phyloP scores from a whole-genome alignment of 768 basidiomycete genomes.

The Kwoniella bestiolae region DNA sequence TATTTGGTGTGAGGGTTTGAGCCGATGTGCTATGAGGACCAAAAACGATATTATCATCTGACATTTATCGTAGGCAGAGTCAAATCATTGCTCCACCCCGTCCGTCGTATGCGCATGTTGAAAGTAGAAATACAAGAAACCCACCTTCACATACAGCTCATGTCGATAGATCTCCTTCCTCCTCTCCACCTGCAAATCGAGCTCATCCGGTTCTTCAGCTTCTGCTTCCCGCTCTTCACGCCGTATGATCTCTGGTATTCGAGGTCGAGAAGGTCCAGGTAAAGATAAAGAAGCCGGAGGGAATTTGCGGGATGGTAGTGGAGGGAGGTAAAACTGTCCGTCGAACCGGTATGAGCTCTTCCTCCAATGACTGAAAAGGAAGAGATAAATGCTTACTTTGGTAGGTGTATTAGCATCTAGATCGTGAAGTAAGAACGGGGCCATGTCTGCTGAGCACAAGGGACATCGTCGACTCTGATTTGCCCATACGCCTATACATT shows the following conservation, averaged over 20 bases:
- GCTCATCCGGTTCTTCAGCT: conserved; percentile 66
- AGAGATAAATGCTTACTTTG: conserved; percentile 40
- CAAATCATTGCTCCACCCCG: too few relatives aligned
- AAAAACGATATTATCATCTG: too few relatives aligned
- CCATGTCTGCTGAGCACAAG: conserved; percentile 49
- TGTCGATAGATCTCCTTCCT: conserved; percentile 81
- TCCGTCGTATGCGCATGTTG: too few relatives aligned
- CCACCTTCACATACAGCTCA: conserved; percentile 80
- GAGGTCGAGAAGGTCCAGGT: conserved; percentile 31
- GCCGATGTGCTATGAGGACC: conserved; percentile 89
- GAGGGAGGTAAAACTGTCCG: conserved; percentile 69
- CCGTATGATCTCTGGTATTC: conserved; percentile 24
- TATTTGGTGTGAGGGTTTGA: conserved; percentile 84
- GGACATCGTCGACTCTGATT: conserved; percentile 55
- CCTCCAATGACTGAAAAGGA: neutral
- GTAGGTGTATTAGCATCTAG: conserved; percentile 44
- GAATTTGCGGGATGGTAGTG: conserved; percentile 58
- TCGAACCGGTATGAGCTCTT: neutral
- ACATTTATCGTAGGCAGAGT: too few relatives aligned
- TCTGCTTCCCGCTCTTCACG: conserved; percentile 59
- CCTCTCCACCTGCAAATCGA: conserved; percentile 73
- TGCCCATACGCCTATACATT: conserved; percentile 84
- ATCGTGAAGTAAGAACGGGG: conserved; percentile 52
- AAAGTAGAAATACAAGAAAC: too few relatives aligned
- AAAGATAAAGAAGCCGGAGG: conserved; percentile 32